Conservation (phyloP, 768 basidiomycete genomes). For the Leucogyrophana mollusca region DNA sequence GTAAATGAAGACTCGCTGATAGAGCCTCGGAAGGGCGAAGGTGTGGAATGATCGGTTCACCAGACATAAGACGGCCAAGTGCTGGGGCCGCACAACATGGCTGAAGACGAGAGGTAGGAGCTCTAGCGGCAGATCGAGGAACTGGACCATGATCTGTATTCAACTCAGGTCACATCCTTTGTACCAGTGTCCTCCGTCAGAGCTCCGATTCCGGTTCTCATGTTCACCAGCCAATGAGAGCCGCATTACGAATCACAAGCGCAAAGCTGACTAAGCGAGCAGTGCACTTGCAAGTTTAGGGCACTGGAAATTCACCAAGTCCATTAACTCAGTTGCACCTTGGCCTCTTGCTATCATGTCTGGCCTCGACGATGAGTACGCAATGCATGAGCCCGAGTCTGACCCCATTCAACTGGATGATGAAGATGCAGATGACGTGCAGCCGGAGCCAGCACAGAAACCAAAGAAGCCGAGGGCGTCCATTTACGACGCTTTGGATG, state of each 20-base stretch:
- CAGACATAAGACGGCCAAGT: constrained; percentile 51
- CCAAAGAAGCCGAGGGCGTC: constrained; percentile 25
- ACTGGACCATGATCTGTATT: constrained; percentile 33
- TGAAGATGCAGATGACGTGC: constrained; percentile 39
- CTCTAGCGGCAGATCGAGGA: constrained; percentile 65
- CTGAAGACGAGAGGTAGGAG: constrained; percentile 56
- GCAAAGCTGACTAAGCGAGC: constrained; percentile 25
- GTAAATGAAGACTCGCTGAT: constrained; percentile 58
- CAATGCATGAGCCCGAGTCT: constrained; percentile 26
- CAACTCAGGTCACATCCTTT: too few relatives aligned
- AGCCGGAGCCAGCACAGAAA: constrained; percentile 16
- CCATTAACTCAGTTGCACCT: neutral
- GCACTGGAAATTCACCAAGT: neutral
- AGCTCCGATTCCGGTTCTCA: too few relatives aligned
- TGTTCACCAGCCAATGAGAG: too few relatives aligned
- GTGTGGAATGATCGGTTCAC: constrained; percentile 56
- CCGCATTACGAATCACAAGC: constrained; percentile 1
- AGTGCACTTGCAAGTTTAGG: too few relatives aligned
- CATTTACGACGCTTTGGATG: constrained; percentile 36
- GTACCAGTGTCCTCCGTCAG: too few relatives aligned
- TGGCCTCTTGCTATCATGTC: constrained; percentile 42
- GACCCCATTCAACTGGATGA: constrained; percentile 30
- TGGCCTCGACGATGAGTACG: constrained; percentile 35
- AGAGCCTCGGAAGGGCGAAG: constrained; percentile 53
- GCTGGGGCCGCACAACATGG: constrained; percentile 48